Evolutionary conservation across 306 rosid genomes (phyloP), one percentile per base, ranked within the genome.

Genomic region (Phaseolus lunatus): DNA sequence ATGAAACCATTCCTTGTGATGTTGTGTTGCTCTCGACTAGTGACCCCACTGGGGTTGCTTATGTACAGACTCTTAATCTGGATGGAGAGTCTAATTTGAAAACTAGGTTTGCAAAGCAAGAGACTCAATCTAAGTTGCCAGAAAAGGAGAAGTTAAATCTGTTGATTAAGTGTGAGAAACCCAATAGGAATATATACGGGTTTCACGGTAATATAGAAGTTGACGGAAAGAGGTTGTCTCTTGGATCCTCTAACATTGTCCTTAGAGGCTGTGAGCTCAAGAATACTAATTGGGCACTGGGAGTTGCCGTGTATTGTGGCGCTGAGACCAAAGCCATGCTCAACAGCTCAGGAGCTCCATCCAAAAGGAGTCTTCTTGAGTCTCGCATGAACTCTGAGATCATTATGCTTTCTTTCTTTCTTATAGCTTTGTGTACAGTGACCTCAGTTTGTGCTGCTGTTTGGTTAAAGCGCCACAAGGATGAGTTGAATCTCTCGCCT

Each of bases 71-170:
- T 15, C 86, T 87, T 66, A 95, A 89, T 87, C 86, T 95, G 27
- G 99, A 95, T 66, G 99, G 99, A 16, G 99, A 95, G 76, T 95
- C 99, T 0, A 95, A 95, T 89, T 87, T 95, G 93, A 95, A 95
- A 81, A 90, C 97, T 27, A 73, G 99, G 70, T 95, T 90, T 47
- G 97, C 97, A 0, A 95, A 95, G 27, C 99, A 95, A 78, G 99
- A 95, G 80, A 95, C 97, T 27, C 93, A 90, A 29, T 89, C 75
- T 4, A 92, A 77, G 89, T 64, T 82, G 35, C 86, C 84, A 33
- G 96, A 82, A 13, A 90, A 70, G 85, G 99, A 81, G 71, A 83
- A 78, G 76, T 73, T 83, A 65, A 37, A 3, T 81, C 97, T 96
- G 61, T 67, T 90, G 84, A 86, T 95, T 67, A 90, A 88, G 87